Percentiles rank a stretch among this genome's conserved stretches.
Evolutionary conservation across 2,329 filamentous ascomycete genomes (phyloP).

Genomic region (Alternaria atra): DNA sequence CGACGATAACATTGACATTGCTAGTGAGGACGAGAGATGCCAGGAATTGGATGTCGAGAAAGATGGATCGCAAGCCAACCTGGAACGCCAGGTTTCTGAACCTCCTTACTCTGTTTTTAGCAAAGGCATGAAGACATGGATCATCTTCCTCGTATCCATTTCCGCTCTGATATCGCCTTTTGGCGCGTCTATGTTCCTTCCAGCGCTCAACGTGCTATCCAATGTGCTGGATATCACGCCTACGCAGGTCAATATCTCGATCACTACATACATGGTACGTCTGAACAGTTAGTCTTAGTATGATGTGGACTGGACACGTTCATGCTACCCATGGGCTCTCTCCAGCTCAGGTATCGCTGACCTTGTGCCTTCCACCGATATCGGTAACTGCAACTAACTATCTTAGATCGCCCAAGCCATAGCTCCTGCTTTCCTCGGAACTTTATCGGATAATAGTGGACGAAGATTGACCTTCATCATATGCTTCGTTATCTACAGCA

Average conservation of each 20-base stretch:
- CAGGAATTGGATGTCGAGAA: slow-evolving; percentile 28
- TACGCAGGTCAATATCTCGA: slow-evolving; percentile 59
- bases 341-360: background rate
- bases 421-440: slow-evolving; percentile 62
- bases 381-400: slow-evolving; percentile 14
- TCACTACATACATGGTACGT: slow-evolving; percentile 60
- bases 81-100: slow-evolving; percentile 35
- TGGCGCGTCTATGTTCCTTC: slow-evolving; percentile 51
- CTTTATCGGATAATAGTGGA: slow-evolving; percentile 62
- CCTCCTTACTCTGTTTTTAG: slow-evolving; percentile 45
- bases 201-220: slow-evolving; percentile 46
- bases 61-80: slow-evolving; percentile 8
- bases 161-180: slow-evolving; percentile 61
- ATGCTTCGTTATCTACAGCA: slow-evolving; percentile 50
- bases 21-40: background rate
- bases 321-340: background rate
- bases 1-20: background rate
- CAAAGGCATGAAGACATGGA: slow-evolving; percentile 55
- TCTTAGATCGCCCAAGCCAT: slow-evolving; percentile 58
- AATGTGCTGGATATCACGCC: slow-evolving; percentile 54
- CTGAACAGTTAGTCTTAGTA: background rate
- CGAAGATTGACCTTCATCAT: slow-evolving; percentile 62
- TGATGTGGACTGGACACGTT: background rate
- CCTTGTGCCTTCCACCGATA: background rate
- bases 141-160: slow-evolving; percentile 59